Evolutionary conservation across 1,284 basidiomycete genomes (phyloP).

Genomic region (Xerocomus minutiporus): DNA sequence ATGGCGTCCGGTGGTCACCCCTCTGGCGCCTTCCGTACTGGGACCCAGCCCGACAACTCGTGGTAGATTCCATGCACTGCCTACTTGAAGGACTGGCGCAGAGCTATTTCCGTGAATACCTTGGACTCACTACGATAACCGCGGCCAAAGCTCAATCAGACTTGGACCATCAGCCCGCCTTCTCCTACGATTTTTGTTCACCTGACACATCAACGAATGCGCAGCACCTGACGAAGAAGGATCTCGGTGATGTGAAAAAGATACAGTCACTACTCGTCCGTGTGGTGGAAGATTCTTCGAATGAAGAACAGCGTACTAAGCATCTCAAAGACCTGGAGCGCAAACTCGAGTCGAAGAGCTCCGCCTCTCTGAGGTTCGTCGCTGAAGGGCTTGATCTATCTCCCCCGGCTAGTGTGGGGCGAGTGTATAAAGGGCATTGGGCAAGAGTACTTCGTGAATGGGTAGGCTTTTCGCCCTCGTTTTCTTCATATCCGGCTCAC

Average conservation of each 20-base stretch:
- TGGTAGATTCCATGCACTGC: neutral
- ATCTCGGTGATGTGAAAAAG: neutral
- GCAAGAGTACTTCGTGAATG: neutral
- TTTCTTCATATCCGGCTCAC: too few species aligned
- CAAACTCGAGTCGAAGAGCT: neutral
- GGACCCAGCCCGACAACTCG: neutral
- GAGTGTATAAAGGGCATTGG: neutral
- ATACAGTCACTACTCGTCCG: neutral
- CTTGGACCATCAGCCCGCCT: neutral
- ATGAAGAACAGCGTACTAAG: neutral
- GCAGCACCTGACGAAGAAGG: neutral
- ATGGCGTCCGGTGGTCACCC: neutral
- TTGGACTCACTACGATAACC: neutral
- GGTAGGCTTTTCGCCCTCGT: neutral
- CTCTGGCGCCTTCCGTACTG: slow-evolving; percentile 1
- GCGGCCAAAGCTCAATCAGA: neutral
- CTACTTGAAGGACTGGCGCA: neutral
- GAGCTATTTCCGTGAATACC: neutral
- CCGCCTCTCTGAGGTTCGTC: neutral
- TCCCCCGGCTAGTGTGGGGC: neutral
- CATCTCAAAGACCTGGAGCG: neutral
- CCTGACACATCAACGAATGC: neutral
- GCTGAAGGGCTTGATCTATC: neutral
- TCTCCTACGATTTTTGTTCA: neutral
- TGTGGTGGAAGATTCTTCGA: neutral